Conservation (phyloP, 768 basidiomycete genomes). For the Mycena pura region DNA sequence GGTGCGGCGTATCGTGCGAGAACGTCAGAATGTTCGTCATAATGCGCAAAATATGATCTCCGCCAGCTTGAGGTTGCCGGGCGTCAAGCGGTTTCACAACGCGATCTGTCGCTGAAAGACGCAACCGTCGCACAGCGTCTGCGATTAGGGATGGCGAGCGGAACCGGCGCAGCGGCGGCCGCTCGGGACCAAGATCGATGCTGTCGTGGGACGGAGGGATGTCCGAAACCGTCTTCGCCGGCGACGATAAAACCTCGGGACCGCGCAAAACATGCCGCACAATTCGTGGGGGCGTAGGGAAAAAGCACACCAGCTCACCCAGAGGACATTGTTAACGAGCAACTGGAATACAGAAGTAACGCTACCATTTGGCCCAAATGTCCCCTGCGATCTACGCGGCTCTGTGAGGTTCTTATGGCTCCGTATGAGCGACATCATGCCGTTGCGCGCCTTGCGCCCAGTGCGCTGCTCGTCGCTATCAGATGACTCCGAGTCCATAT, state of each 20-base stretch:
- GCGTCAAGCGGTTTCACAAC: slow-evolving; percentile 44
- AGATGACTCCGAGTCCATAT: slow-evolving; percentile 69
- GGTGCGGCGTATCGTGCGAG: slow-evolving; percentile 50
- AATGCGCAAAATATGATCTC: slow-evolving; percentile 69
- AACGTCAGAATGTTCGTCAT: slow-evolving; percentile 80
- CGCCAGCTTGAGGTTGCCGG: slow-evolving; percentile 54
- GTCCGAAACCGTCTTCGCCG: slow-evolving; percentile 42
- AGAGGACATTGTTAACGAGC: slow-evolving; percentile 1
- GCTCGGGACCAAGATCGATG: slow-evolving; percentile 26
- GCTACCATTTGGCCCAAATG: slow-evolving; percentile 89
- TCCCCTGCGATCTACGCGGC: slow-evolving; percentile 85
- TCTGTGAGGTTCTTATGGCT: slow-evolving; percentile 83
- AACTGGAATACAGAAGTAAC: slow-evolving; percentile 16
- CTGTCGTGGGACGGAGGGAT: slow-evolving; percentile 23
- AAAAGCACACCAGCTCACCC: slow-evolving; percentile 92
- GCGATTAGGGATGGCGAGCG: slow-evolving; percentile 75
- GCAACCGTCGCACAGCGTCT: slow-evolving; percentile 74
- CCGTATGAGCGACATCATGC: slow-evolving; percentile 60
- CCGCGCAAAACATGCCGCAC: slow-evolving; percentile 64
- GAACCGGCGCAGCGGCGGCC: slow-evolving; percentile 44
- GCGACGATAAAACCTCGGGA: slow-evolving; percentile 46
- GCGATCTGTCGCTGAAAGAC: slow-evolving; percentile 66
- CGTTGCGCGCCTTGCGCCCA: slow-evolving; percentile 52
- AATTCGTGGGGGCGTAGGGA: slow-evolving; percentile 77
- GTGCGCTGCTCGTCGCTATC: slow-evolving; percentile 60